Percentiles rank a stretch among this genome's conserved stretches.
Evolutionary conservation across 176 grass and related monocot species (phyloP).

Genomic region (Eleusine indica): DNA sequence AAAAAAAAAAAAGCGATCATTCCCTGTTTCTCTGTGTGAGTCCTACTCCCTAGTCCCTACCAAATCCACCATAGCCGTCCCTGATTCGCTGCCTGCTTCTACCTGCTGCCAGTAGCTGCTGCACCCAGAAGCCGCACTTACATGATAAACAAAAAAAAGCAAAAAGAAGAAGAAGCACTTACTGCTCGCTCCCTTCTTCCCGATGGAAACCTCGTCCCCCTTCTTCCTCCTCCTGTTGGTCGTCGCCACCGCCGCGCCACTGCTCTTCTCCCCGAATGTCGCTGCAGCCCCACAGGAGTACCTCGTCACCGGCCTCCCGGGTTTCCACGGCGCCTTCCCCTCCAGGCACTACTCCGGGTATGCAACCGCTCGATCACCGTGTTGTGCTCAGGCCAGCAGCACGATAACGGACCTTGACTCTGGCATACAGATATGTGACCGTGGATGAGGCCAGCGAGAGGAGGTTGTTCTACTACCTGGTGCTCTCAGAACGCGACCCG

Average conservation of each 20-base stretch:
- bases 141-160: no score
- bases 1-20: no score
- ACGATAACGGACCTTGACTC: no score
- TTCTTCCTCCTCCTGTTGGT: not conserved
- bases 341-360: conserved; percentile 77
- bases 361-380: not conserved
- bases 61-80: no score
- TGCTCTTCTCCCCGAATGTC: not conserved
- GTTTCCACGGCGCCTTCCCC: conserved; percentile 57
- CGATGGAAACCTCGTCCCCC: no score
- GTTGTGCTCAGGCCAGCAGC: not conserved
- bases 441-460: conserved; percentile 55
- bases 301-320: conserved; percentile 53
- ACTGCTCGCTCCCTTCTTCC: no score
- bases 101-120: no score
- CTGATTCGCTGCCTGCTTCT: no score
- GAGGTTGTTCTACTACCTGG: conserved; percentile 88
- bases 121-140: no score
- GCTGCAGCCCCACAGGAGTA: conserved; percentile 43
- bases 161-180: no score
- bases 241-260: not conserved
- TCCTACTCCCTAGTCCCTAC: no score
- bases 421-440: conserved; percentile 15
- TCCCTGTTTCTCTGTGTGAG: no score
- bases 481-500: conserved; percentile 66